phyloP scores from a whole-genome alignment of 139 green algal genomes.

The Edaphochlamys debaryana region DNA sequence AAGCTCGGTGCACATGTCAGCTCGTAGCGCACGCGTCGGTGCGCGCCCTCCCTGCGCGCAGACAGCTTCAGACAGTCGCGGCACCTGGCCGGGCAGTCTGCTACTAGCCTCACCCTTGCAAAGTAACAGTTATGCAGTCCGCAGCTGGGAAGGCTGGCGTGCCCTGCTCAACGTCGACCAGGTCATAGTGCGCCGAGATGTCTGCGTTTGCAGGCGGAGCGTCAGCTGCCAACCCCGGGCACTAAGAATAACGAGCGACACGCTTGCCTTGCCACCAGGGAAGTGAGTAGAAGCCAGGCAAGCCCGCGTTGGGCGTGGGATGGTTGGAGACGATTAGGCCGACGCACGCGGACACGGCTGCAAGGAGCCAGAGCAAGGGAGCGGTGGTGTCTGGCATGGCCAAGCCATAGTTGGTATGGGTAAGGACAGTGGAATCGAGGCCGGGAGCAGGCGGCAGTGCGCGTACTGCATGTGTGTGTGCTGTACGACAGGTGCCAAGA shows the following conservation, averaged over 20 bases:
- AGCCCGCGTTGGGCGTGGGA: neutral
- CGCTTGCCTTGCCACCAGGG: constrained; percentile 18
- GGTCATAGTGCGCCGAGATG: neutral
- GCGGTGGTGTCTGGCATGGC: constrained; percentile 20
- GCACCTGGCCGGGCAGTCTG: no score
- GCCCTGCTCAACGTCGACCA: neutral
- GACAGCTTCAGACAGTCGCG: no score
- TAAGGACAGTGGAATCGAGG: no score
- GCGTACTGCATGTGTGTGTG: no score
- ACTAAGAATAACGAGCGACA: no score
- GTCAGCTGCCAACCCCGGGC: no score
- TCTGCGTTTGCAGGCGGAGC: no score
- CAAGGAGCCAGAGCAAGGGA: neutral
- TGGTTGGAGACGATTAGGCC: neutral
- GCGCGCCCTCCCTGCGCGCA: constrained; percentile 8
- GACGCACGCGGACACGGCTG: neutral
- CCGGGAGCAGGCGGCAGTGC: no score
- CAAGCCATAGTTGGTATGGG: no score
- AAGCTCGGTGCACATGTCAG: neutral
- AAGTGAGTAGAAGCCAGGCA: neutral
- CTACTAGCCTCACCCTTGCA: constrained; percentile 1
- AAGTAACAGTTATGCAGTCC: neutral
- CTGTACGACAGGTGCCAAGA: no score
- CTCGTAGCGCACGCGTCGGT: neutral
- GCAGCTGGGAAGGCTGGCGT: neutral